These are phyloP conservation scores for Leccinum laetum DNA, from an alignment of 1,284 basidiomycete genomes.

Conservation along the genomic window DNA sequence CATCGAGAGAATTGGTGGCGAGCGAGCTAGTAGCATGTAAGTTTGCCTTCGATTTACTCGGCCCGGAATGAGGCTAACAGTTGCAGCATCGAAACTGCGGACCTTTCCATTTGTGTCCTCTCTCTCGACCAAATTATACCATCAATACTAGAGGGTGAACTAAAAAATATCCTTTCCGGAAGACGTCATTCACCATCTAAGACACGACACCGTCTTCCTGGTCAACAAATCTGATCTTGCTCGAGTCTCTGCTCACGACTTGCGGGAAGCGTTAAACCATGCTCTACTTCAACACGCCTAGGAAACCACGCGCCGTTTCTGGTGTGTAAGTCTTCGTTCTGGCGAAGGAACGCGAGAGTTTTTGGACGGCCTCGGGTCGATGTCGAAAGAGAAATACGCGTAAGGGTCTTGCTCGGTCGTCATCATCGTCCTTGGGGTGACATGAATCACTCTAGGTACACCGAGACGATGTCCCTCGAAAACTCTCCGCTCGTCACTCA, in stretches of 20 bases:
- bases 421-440: neutral
- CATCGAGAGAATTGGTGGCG: conserved; percentile 83
- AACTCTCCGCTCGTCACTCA: conserved; percentile 70
- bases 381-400: conserved; percentile 56
- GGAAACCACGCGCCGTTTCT: conserved; percentile 29
- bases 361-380: conserved; percentile 52
- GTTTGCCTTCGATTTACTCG: conserved; percentile 26
- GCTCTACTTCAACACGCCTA: conserved; percentile 6
- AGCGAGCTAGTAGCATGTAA: conserved; percentile 67
- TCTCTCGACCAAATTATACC: conserved; percentile 53
- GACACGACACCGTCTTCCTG: conserved; percentile 57
- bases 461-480: conserved; percentile 19
- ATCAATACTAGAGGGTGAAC: conserved; percentile 11
- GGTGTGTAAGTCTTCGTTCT: conserved; percentile 66
- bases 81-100: conserved; percentile 59
- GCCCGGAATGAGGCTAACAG: conserved; percentile 6
- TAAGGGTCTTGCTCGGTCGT: conserved; percentile 8
- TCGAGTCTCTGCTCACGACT: conserved; percentile 11
- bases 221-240: conserved; percentile 52
- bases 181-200: conserved; percentile 48
- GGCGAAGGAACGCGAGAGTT: conserved; percentile 59
- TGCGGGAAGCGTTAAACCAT: conserved; percentile 7
- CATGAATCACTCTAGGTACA: conserved; percentile 13
- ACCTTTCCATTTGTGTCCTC: conserved; percentile 78
- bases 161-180: conserved; percentile 42